Conservation (phyloP, 306 rosid species). For the Astragalus membranaceus region DNA sequence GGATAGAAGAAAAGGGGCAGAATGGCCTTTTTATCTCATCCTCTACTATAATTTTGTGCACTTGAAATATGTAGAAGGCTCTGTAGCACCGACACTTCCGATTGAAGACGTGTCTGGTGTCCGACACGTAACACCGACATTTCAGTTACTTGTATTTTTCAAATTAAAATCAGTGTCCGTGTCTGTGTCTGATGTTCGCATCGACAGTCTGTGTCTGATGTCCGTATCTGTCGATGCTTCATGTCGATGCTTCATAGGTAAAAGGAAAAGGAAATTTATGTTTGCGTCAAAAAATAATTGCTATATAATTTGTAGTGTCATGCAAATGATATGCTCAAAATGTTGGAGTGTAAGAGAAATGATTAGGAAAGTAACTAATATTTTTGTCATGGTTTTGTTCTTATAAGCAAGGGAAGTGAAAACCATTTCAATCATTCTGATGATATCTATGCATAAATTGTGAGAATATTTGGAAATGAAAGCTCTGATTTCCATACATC, state of each 20-base stretch:
- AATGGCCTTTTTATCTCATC: neutral
- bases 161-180: too few species aligned
- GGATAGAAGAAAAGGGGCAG: neutral
- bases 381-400: neutral
- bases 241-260: too few species aligned
- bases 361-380: neutral
- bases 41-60: neutral
- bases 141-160: too few species aligned
- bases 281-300: neutral
- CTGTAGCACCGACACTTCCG: too few species aligned
- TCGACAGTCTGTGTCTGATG: too few species aligned
- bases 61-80: neutral
- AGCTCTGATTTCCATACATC: too few species aligned
- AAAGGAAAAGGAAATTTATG: neutral
- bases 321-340: neutral
- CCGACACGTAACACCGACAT: too few species aligned
- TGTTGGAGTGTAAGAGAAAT: neutral
- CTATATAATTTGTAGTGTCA: neutral
- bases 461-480: too few species aligned
- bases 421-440: neutral
- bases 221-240: too few species aligned
- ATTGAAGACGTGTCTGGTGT: too few species aligned
- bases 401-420: neutral
- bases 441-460: neutral
- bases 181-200: too few species aligned